Evolutionary conservation across 83 land plant species (phyloP), one percentile per base, ranked within the genome.

Genomic region (Picea mariana): DNA sequence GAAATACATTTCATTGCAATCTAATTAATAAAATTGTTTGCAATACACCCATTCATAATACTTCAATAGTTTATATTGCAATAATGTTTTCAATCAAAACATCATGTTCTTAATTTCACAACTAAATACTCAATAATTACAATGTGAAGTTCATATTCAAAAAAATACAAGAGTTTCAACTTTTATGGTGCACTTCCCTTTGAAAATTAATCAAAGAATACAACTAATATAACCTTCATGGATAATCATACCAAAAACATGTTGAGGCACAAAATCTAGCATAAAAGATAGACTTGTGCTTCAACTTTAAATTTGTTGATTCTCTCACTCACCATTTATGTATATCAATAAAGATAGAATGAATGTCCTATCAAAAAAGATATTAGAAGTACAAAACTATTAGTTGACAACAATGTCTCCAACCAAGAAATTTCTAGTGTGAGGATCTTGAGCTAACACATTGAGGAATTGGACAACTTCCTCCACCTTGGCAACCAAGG

Each of bases 381-480:
- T 16, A 11, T 55, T 34, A 26, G 58, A 5, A 55, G 6, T 76
- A 75, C 77, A 76, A 76, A 55, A 6, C 62, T 24, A 55, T 76
- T n/a, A 76, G n/a, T 26, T 76, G 38, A 76, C 62, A 15, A 40
- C n/a, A 55, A 76, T 27, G n/a, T 26, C 79, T 3, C 62, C 34
- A 16, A 40, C 38, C 40, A 76, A 23, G 79, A 76, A 52, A 20
- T 20, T 76, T 76, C 62, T 11, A 24, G 40, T 5, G 26, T 26
- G 24, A 17, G 34, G 38, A 76, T 76, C 79, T 16, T 58, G 62
- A 58, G 38, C 4, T 55, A 40, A 40, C n/a, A 12, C 12, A 24
- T 84, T 85, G 42, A 93, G 91, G 34, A 95, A 91, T 47, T 88
- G 83, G 55, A 93, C 90, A n/a, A 94, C 96, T 79, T 95, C 96